Evolutionary conservation across 768 basidiomycete genomes (phyloP), one percentile per base, ranked within the genome.

Genomic region (Sistotremastrum niveocremeum): DNA sequence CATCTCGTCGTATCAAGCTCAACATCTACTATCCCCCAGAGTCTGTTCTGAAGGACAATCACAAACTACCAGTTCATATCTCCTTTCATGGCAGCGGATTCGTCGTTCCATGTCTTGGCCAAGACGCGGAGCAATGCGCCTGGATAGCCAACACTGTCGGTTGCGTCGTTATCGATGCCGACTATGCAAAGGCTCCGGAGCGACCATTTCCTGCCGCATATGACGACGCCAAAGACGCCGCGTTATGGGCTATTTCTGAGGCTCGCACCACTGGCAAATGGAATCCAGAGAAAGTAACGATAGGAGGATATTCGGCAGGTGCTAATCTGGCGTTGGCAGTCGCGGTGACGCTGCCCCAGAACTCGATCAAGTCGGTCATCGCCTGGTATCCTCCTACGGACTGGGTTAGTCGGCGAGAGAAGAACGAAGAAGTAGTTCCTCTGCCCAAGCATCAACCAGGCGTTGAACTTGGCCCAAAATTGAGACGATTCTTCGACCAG

Each of bases 1-100:
- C 31, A 11, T 32, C 31, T 31, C 48, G 48, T 30, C 38, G 39
- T 33, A 49, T 49, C 44, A 33, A 39, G 32, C 30, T 45, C 7
- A 37, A 45, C 44, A 35, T 49, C 5, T 45, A 45, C 48, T 37
- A 49, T 28, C 48, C 48, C 3, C 44, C 48, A 8, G 30, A 44
- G 4, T n/a, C 37, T 31, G 33, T 20, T n/a, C 47, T 33, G 5
- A 39, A 30, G 12, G 37, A 34, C n/a, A 12, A 39, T 10, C 10
- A 46, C 2, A 39, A 39, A 32, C 45, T 46, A 6, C 48, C 48
- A 4, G 48, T 49, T 10, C 44, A 49, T 34, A 45, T 49, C 35
- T 37, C 45, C 38, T 39, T 49, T 37, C 48, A 49, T 12, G 48
- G 48, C 4, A 37, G 35, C 4, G 48, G 48, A n/a, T 49, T 49